Conservation (phyloP, 2,329 filamentous ascomycete genomes). For the Aspergillus tanneri region DNA sequence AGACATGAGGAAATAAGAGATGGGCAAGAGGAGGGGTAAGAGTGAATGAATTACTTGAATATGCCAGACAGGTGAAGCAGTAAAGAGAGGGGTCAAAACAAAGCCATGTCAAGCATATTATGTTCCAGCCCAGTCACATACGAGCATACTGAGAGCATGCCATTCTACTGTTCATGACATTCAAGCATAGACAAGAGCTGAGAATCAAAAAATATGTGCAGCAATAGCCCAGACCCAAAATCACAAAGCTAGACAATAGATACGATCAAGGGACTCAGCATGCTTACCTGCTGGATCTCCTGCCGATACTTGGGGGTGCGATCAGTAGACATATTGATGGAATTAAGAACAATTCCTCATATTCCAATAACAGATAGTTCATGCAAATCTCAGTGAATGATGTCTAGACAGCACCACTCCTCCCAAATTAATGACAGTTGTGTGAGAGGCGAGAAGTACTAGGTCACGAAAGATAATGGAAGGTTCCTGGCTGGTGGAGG, state of each 20-base stretch:
- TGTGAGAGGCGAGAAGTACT: background rate
- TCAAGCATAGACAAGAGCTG: too few relatives aligned
- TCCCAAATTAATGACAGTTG: background rate
- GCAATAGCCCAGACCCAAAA: background rate
- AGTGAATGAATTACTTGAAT: too few relatives aligned
- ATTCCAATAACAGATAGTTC: conserved; percentile 1
- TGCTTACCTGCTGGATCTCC: conserved; percentile 91
- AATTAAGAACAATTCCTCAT: background rate
- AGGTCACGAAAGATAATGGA: background rate
- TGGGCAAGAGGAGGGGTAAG: too few relatives aligned
- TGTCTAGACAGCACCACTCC: background rate
- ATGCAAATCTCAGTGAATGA: conserved; percentile 4
- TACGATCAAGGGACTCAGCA: background rate
- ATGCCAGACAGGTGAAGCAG: too few relatives aligned
- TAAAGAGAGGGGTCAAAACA: background rate
- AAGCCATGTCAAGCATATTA: background rate
- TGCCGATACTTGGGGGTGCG: conserved; percentile 84
- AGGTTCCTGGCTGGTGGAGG: background rate
- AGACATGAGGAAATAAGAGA: too few relatives aligned
- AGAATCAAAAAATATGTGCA: too few relatives aligned
- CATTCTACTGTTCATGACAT: too few relatives aligned
- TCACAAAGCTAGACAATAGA: background rate
- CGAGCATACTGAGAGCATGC: too few relatives aligned
- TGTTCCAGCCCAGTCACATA: too few relatives aligned
- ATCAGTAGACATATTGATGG: conserved; percentile 63